Base-by-base conservation (phyloP, 768 basidiomycete species). In the Leccinum fibrillosum region DNA sequence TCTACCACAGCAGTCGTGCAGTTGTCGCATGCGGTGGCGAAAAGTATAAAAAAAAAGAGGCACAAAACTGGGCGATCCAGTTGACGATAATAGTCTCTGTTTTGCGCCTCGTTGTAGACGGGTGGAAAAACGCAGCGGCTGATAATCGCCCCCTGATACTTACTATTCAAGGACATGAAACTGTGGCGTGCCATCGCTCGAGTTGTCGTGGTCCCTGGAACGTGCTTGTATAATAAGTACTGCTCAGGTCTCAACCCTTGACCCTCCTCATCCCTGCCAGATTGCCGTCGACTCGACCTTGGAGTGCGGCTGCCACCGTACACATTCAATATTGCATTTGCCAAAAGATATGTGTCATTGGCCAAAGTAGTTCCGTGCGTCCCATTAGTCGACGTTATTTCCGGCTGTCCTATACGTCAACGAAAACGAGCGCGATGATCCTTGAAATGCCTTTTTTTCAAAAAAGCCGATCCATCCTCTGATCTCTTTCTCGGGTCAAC, bases 281-380 rank as follows among this genome's bases (percentile, higher is more conserved):
- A 59, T 54, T 25, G 23, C 58, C 39, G 55, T 42, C 23, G 51
- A 57, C 57, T 37, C 35, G 35, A 37, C 35, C 35, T 37, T 13
- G 15, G 35, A 39, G 37, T 39, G 37, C 60, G 60, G 63, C 66
- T 68, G 65, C 67, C 67, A 68, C 65, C 23, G 48, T n/a, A 23
- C 15, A 25, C 39, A 42, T 42, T 42, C n/a, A 42, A 42, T 42
- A 42, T 42, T 11, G 39, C n/a, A 42, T 42, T 42, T 42, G 7
- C 39, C 39, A n/a, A 42, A 42, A n/a, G 39, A 42, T 19, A 19
- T 19, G 39, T 42, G 39, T n/a, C n/a, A 42, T 42, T 42, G n/a
- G n/a, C 39, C n/a, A 42, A 4, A 10, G 39, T 42, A 42, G 39
- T 10, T 42, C 9, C n/a, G 39, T 42, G 39, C 39, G 39, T 42